Evolutionary conservation across 192 early-diverging fungal species (phyloP).

Genomic region (Coemansia nantahalensis): DNA sequence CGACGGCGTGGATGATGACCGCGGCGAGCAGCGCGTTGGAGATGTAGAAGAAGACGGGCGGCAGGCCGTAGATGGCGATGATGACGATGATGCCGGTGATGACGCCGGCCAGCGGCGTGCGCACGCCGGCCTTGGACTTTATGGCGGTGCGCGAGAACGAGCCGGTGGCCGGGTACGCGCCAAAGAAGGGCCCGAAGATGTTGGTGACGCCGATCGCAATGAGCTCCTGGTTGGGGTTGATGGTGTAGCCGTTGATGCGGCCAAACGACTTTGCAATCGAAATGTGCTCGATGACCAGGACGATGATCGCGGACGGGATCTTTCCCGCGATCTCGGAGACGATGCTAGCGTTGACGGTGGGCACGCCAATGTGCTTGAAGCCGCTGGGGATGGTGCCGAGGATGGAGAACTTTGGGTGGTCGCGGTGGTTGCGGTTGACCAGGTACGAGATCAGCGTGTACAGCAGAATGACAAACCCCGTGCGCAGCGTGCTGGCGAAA

Average conservation of each 20-base stretch:
- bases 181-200: constrained; percentile 81
- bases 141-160: constrained; percentile 93
- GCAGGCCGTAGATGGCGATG: constrained; percentile 76
- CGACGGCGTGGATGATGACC: constrained; percentile 84
- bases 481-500: constrained; percentile 69
- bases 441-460: constrained; percentile 69
- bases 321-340: constrained; percentile 55
- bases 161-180: constrained; percentile 85
- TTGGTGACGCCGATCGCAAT: constrained; percentile 89
- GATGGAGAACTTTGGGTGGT: constrained; percentile 57
- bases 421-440: constrained; percentile 58
- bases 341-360: constrained; percentile 52
- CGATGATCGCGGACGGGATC: constrained; percentile 64
- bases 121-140: constrained; percentile 84
- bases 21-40: constrained; percentile 76
- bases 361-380: constrained; percentile 61
- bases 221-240: constrained; percentile 85
- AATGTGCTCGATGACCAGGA: constrained; percentile 87
- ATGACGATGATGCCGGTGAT: constrained; percentile 80
- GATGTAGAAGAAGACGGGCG: constrained; percentile 84
- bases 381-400: constrained; percentile 73
- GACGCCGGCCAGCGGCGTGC: constrained; percentile 74
- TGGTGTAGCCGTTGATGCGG: constrained; percentile 78
- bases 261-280: constrained; percentile 88
- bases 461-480: constrained; percentile 73